A percentile compares a stretch with the other conserved stretches of the same genome.
Conservation (phyloP, 495 filamentous ascomycete genomes). For the Peziza echinospora region DNA sequence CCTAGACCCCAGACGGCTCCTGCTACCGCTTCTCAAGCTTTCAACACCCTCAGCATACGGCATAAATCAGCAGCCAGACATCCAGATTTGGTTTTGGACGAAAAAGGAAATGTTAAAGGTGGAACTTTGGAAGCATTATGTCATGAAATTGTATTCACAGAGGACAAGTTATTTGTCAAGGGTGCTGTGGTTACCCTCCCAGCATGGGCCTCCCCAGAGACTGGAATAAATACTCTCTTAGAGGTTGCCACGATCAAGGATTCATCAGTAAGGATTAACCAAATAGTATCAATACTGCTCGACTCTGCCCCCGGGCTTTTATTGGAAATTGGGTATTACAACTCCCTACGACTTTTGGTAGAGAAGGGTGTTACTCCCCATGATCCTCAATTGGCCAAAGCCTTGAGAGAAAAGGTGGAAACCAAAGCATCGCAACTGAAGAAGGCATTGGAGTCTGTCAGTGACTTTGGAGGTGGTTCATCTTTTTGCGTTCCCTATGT, state of each 20-base stretch:
- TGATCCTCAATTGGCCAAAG: constrained; percentile 16
- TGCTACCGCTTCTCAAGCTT: constrained; percentile 12
- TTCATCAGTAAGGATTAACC: constrained; percentile 14
- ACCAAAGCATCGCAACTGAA: constrained; percentile 11
- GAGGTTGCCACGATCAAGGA: constrained; percentile 18
- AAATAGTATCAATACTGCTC: constrained; percentile 14
- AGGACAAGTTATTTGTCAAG: constrained; percentile 14
- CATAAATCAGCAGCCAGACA: constrained; percentile 18
- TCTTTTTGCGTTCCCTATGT: not conserved
- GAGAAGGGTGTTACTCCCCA: constrained; percentile 20
- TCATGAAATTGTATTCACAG: constrained; percentile 20
- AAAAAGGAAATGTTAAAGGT: constrained; percentile 13
- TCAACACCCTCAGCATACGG: constrained; percentile 14
- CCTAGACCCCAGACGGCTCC: constrained; percentile 19
- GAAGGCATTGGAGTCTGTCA: constrained; percentile 5
- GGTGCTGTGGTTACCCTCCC: constrained; percentile 14
- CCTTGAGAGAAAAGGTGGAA: constrained; percentile 14
- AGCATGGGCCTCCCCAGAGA: constrained; percentile 19
- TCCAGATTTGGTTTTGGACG: constrained; percentile 15
- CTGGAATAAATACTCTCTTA: constrained; percentile 13
- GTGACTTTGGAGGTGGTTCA: constrained; percentile 6
- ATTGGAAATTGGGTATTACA: constrained; percentile 19
- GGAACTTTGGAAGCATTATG: constrained; percentile 20
- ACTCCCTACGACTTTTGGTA: constrained; percentile 15
- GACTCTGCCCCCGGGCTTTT: constrained; percentile 15